A percentile compares a stretch with the other conserved stretches of the same genome.
phyloP scores from a whole-genome alignment of 148 eudicot species.

The Arctostaphylos glauca region DNA sequence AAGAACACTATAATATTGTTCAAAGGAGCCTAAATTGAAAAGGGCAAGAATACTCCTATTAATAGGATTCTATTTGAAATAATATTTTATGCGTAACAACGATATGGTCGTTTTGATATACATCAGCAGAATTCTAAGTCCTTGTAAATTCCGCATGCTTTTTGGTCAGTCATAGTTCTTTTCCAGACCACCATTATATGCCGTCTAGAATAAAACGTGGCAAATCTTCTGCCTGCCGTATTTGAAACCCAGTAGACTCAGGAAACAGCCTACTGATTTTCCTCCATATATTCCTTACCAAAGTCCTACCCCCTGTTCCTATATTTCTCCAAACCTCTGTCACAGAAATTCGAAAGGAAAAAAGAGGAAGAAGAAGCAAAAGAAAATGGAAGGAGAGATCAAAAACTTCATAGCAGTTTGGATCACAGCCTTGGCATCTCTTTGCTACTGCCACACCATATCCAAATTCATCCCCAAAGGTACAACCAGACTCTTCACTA shows the following conservation, averaged over 20 bases:
- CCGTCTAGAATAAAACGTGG: neutral
- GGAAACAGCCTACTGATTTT: neutral
- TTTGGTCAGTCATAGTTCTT: too few species aligned
- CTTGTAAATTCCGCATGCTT: too few species aligned
- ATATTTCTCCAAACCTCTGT: neutral
- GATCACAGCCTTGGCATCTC: conserved; percentile 17
- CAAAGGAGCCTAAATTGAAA: too few species aligned
- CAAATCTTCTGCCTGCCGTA: neutral
- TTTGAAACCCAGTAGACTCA: neutral
- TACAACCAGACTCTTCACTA: conserved; percentile 24
- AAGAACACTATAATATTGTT: too few species aligned
- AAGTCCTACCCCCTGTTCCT: neutral
- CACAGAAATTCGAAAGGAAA: neutral
- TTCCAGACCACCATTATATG: too few species aligned
- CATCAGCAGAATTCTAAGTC: too few species aligned
- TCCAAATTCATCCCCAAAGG: conserved; percentile 29
- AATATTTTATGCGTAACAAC: too few species aligned
- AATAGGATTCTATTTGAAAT: too few species aligned
- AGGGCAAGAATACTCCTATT: too few species aligned
- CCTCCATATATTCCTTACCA: neutral
- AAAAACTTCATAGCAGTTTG: conserved; percentile 33
- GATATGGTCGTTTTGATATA: too few species aligned
- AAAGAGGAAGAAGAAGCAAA: neutral
- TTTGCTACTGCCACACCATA: conserved; percentile 28
- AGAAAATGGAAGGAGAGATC: conserved; percentile 33